Percentiles rank a stretch among this genome's conserved stretches.
These are phyloP conservation scores for Aspergillus carbonarius DNA, from an alignment of 2,329 filamentous ascomycete genomes.

Conservation along the genomic window DNA sequence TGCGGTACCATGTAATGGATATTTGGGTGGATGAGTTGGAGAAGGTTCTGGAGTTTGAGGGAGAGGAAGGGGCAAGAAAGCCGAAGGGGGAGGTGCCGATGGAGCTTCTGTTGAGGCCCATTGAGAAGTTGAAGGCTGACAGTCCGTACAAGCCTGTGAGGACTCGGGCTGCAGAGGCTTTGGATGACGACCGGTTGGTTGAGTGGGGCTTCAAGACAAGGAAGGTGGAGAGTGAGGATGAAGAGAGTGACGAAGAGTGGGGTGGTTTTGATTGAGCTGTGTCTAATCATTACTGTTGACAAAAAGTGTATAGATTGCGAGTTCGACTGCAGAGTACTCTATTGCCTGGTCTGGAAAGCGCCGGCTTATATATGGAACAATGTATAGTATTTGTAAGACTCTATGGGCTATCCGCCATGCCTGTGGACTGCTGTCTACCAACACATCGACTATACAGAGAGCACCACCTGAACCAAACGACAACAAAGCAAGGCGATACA, in stretches of 20 bases:
- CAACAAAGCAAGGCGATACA: constrained; percentile 17
- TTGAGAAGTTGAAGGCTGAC: constrained; percentile 46
- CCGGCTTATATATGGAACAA: neutral
- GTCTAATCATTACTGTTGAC: neutral
- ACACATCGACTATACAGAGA: neutral
- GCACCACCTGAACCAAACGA: neutral
- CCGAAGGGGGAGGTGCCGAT: constrained; percentile 40
- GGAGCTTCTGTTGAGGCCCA: constrained; percentile 44
- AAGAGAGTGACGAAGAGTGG: constrained; percentile 60
- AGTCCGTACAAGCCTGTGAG: constrained; percentile 72
- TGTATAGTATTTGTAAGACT: neutral
- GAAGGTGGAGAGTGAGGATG: constrained; percentile 39
- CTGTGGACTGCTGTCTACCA: neutral
- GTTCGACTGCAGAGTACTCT: neutral
- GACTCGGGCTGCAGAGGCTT: constrained; percentile 65
- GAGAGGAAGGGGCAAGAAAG: constrained; percentile 30
- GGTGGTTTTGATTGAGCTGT: constrained; percentile 59
- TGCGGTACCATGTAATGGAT: constrained; percentile 84
- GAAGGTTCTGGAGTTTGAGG: constrained; percentile 58
- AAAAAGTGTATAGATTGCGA: neutral
- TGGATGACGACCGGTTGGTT: constrained; percentile 72
- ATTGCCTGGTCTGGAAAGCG: neutral
- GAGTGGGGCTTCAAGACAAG: constrained; percentile 54
- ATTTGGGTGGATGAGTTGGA: constrained; percentile 90
- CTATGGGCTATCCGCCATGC: neutral